phyloP scores from a whole-genome alignment of 768 basidiomycete species.

The Pluteus cervinus region DNA sequence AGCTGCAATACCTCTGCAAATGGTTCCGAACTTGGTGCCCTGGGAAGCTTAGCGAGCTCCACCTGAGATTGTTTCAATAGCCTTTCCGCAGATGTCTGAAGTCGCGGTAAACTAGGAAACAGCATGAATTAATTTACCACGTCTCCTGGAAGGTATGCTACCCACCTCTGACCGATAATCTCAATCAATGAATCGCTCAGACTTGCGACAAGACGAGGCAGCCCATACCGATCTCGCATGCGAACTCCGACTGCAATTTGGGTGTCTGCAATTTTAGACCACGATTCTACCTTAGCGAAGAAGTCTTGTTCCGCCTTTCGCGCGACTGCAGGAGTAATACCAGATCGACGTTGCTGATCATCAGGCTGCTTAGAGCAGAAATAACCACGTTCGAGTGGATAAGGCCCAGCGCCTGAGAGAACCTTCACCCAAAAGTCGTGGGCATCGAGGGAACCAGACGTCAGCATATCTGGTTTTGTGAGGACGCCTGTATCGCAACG shows the following conservation, averaged over 20 bases:
- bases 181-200: constrained; percentile 46
- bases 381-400: constrained; percentile 33
- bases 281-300: constrained; percentile 44
- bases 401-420: constrained; percentile 32
- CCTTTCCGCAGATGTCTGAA: too few relatives aligned
- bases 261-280: constrained; percentile 40
- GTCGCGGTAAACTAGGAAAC: too few relatives aligned
- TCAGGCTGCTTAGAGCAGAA: constrained; percentile 38
- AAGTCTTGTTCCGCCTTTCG: constrained; percentile 33
- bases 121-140: too few relatives aligned
- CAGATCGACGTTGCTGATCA: constrained; percentile 29
- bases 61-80: too few relatives aligned
- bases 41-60: too few relatives aligned
- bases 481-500: constrained; percentile 41
- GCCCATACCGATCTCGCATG: constrained; percentile 42
- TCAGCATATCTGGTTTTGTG: constrained; percentile 48
- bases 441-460: constrained; percentile 27
- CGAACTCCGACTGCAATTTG: too few relatives aligned
- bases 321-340: constrained; percentile 28
- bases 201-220: constrained; percentile 43
- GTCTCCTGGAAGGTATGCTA: neutral
- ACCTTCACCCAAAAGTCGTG: constrained; percentile 37
- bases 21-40: too few relatives aligned
- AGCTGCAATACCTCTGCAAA: too few relatives aligned
- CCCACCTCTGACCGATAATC: constrained; percentile 50